These are phyloP conservation scores for Toxicodendron radicans DNA, from an alignment of 345 rosid species.

Conservation along the genomic window DNA sequence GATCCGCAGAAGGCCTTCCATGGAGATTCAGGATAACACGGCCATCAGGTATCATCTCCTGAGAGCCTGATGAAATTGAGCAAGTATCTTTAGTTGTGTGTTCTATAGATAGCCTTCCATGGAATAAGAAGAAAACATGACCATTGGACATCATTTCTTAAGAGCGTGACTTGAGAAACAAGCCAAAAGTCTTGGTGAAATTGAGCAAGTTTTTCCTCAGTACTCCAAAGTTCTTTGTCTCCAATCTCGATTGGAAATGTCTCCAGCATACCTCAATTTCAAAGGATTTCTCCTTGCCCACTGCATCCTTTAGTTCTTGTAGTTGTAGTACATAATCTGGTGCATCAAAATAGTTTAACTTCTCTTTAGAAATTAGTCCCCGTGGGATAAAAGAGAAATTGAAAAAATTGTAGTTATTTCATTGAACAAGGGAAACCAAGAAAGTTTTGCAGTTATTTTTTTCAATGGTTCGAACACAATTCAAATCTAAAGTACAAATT, in stretches of 20 bases:
- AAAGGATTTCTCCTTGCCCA: slow-evolving; percentile 14
- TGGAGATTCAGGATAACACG: slow-evolving; percentile 15
- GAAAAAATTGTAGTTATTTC: neutral
- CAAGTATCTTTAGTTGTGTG: neutral
- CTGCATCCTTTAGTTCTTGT: slow-evolving; percentile 16
- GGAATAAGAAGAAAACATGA: slow-evolving; percentile 18
- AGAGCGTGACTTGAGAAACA: slow-evolving; percentile 22
- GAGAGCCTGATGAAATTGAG: neutral
- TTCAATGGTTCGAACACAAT: too few relatives aligned
- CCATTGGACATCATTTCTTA: slow-evolving; percentile 24
- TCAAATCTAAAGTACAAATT: too few relatives aligned
- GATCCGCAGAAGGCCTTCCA: slow-evolving; percentile 14
- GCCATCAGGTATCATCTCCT: slow-evolving; percentile 17
- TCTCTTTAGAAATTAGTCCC: slow-evolving; percentile 26
- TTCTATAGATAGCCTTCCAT: slow-evolving; percentile 18
- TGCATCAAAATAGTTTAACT: slow-evolving; percentile 23
- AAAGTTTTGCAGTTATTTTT: neutral
- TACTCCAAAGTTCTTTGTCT: slow-evolving; percentile 5
- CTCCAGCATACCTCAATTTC: slow-evolving; percentile 10
- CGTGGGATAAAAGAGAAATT: neutral
- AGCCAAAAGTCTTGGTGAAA: slow-evolving; percentile 24
- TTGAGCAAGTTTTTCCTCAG: slow-evolving; percentile 23
- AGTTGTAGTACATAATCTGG: slow-evolving; percentile 18
- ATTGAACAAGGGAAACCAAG: slow-evolving; percentile 17
- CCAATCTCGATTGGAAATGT: neutral